Base-by-base conservation (phyloP, 2,329 filamentous ascomycete genomes). In the Diaporthe australafricana region DNA sequence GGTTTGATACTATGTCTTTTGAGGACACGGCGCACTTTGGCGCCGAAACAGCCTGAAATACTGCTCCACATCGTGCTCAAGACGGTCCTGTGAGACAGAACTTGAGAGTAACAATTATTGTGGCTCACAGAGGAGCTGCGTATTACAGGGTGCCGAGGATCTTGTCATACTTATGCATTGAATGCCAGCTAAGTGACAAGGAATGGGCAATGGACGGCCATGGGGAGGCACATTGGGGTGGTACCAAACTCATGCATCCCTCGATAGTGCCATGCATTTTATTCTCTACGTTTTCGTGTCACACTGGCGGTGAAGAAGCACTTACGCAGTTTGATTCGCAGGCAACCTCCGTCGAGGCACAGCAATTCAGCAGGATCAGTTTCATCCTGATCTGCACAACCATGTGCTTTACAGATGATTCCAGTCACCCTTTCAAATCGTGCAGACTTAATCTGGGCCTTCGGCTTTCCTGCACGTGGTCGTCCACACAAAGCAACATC, bases 221-320 rank as follows among this genome's bases (percentile, higher is more conserved):
- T 35, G 56, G 16, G 27, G 27, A 14, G 20, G 20, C 14, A 40
- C 42, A 63, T 12, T 17, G 60, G 14, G 60, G 42, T 63, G 42
- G 60, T 63, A 63, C 60, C 60, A 63, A n/a, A 32, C 25, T 47
- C 16, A 63, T 63, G 60, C 60, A 63, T 35, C 40, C 25, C 60
- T 48, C 60, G 30, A 63, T 48, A 48, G 60, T 30, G 60, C 60
- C 42, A 63, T 63, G 60, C 60, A 63, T 48, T 48, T 63, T n/a
- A 35, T 63, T 48, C 48, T 63, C 60, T 63, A 63, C 60, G 42
- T 63, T 63, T 50, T 63, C 60, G 60, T 63, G 60, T 63, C 60
- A 63, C 60, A 63, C 42, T 63, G 60, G 60, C 60, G 60, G 60
- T 63, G 60, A 63, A 63, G 60, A 63, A 14, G 12, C n/a, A 30